These are phyloP conservation scores for Hirsutella minnesotensis DNA, from an alignment of 2,329 filamentous ascomycete genomes.

Conservation along the genomic window DNA sequence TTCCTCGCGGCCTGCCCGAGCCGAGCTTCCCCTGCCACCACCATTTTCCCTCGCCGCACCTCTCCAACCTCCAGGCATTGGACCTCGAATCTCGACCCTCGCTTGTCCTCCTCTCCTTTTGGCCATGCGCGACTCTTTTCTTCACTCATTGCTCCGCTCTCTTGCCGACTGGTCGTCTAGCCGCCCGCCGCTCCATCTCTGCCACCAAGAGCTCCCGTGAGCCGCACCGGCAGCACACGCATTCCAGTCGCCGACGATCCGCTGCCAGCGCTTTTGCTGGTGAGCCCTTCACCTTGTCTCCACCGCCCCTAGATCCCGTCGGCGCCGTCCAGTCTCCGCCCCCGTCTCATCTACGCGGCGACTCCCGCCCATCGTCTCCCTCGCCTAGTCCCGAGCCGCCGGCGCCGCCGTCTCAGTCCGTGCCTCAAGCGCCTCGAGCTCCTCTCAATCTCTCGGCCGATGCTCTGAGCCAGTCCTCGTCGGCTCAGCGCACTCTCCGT, in stretches of 20 bases:
- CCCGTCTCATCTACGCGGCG: constrained; percentile 25
- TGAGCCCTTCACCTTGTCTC: constrained; percentile 37
- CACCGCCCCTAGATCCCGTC: constrained; percentile 21
- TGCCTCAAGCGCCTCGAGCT: background rate
- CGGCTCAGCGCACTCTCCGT: constrained; percentile 33
- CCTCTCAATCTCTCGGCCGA: no score
- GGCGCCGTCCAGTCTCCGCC: constrained; percentile 28
- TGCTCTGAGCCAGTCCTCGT: constrained; percentile 26
- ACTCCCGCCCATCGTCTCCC: constrained; percentile 5
- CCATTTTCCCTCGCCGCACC: background rate
- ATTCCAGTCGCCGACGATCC: background rate
- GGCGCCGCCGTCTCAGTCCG: constrained; percentile 22
- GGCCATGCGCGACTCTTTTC: no score
- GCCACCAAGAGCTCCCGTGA: no score
- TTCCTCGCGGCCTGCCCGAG: background rate
- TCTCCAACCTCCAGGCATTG: background rate
- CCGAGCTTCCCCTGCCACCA: background rate
- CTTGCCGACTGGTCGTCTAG: no score
- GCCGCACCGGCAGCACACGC: no score
- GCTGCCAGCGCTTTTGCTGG: constrained; percentile 18
- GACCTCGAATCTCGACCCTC: no score
- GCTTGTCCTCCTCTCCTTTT: no score
- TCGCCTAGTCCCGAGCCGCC: constrained; percentile 18
- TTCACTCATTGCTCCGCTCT: no score
- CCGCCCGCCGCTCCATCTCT: no score